phyloP scores from a whole-genome alignment of 345 rosid genomes.

The Kernera saxatilis region DNA sequence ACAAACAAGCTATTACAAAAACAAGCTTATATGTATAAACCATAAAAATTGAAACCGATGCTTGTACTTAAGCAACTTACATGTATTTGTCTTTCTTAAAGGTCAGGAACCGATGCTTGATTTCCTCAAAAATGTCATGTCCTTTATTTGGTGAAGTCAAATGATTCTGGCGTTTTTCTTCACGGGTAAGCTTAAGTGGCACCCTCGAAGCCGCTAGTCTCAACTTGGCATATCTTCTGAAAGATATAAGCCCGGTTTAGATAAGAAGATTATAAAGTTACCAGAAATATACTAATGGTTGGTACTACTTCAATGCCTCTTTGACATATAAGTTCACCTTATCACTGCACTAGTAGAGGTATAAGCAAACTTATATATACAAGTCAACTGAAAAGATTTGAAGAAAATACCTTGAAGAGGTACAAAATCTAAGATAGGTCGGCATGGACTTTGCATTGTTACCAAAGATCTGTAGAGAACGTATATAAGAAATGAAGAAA shows the following conservation, averaged over 20 bases:
- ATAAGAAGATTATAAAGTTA: neutral
- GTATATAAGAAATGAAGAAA: too few relatives aligned
- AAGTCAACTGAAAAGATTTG: neutral
- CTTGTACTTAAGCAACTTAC: constrained; percentile 38
- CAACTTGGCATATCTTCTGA: constrained; percentile 8
- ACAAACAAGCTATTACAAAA: neutral
- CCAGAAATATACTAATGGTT: neutral
- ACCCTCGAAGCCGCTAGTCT: neutral
- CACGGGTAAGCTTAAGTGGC: neutral
- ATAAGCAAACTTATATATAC: neutral
- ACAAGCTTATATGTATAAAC: neutral
- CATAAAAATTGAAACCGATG: neutral
- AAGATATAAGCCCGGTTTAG: neutral
- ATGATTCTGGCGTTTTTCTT: neutral
- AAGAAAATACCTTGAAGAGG: constrained; percentile 11
- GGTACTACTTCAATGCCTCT: neutral
- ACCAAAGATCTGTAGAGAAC: constrained; percentile 8
- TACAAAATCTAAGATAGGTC: constrained; percentile 1
- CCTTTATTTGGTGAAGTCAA: constrained; percentile 6
- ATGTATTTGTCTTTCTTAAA: constrained; percentile 63
- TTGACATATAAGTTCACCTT: neutral
- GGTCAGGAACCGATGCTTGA: constrained; percentile 56
- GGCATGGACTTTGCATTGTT: neutral
- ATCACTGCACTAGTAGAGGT: neutral
- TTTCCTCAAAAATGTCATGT: constrained; percentile 45